Evolutionary conservation across 2,329 filamentous ascomycete genomes (phyloP), one percentile per base, ranked within the genome.

Genomic region (Cladosporium velox): DNA sequence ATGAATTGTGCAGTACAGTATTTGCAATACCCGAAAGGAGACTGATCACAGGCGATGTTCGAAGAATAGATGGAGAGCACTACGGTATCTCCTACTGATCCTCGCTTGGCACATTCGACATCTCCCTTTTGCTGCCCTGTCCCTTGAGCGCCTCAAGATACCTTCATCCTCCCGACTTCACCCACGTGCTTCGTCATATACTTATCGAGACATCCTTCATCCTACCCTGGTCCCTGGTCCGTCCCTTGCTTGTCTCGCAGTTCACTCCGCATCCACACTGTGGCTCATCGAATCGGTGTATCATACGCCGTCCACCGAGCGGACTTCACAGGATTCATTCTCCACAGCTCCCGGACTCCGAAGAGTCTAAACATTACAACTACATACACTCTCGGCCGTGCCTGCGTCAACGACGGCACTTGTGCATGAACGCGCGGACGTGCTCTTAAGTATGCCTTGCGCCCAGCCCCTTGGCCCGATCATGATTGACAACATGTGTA

Each of bases 401-500:
- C 41, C 26, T 34, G 26, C 52, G 34, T 55, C 52, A 34, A 32
- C 15, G 18, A 34, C 59, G 28, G 28, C 41, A 61, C 58, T 60
- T 61, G 18, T 15, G 38, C 59, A 34, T 49, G 59, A 61, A 61
- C 59, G 59, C 59, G 59, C 21, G 59, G 59, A 61, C 41, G 26
- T 61, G 18, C 35, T 47, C 30, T 32, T 32, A 44, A 47, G 26
- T 7, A 21, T 8, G 38, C 7, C 35, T 28, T 24, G 12, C 34
- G 54, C 55, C 47, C 47, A 59, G 64, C 44, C 54, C n/a, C 64
- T 59, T 59, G 64, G 58, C 55, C 26, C 21, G 44, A 38, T 60
- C 64, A 66, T 57, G 65, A 57, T 49, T 54, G 55, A 41, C 32
- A 41, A 21, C 24, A 30, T 63, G 14, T 51, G 44, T 49, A 49